Base-by-base conservation (phyloP, 1,284 basidiomycete species). In the Ceratobasidium sp. region DNA sequence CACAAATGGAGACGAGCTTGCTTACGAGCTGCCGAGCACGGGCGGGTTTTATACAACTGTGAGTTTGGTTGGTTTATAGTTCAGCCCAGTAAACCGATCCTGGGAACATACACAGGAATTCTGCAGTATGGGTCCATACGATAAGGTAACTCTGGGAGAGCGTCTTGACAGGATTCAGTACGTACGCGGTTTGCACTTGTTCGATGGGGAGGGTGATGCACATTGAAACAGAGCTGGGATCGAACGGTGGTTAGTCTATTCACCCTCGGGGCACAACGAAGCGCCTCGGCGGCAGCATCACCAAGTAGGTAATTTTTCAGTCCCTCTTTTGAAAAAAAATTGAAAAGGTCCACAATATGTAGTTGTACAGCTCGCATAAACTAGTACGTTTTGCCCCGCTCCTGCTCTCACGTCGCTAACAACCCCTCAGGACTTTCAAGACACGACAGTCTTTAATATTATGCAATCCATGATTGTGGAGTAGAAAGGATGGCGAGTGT, bases 41-140 rank as follows among this genome's bases (percentile, higher is more conserved):
- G 61, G 61, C n/a, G 61, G 61, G 22, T 27, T 63, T 14, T 63
- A 24, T 22, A 63, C 39, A 19, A 27, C 22, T 9, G 61, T 63
- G 34, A 22, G 39, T 41, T 24, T 19, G 7, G 5, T 22, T 48
- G 46, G 37, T 48, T 48, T 48, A 19, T n/a, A 8, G 46, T 48
- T 48, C 8, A 19, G n/a, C 9, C 46, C 3, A n/a, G 46, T 48
- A 4, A 8, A 22, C 16, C 19, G n/a, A 48, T 19, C 19, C 37
- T 8, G 29, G 24, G 9, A 4, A n/a, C 46, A 48, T 19, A 24
- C 29, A 27, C 19, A 62, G 59, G 59, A 62, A 29, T 62, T 62
- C n/a, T 62, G n/a, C 27, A 27, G 27, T 13, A 16, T 62, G 2
- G 24, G n/a, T 8, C 34, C 53, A 14, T 14, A 4, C 24, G 29